Evolutionary conservation across 164 flowering plant species (phyloP).

Genomic region (Buxus sempervirens): DNA sequence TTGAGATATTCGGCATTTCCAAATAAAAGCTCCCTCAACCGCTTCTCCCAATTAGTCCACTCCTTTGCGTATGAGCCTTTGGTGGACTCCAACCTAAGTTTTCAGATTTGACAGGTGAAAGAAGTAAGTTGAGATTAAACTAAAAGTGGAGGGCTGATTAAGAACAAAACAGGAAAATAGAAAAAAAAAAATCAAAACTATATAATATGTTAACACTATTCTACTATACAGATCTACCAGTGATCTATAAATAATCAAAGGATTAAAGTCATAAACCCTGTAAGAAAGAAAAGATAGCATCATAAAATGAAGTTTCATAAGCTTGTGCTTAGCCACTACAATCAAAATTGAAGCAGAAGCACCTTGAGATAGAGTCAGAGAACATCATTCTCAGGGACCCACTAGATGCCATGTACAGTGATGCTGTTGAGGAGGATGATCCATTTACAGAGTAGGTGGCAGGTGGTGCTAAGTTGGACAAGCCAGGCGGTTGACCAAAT

Average conservation of each 20-base stretch:
- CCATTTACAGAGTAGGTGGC: too few relatives aligned
- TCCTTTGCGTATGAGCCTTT: slow-evolving; percentile 80
- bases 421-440: too few relatives aligned
- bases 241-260: background rate
- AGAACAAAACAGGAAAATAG: background rate
- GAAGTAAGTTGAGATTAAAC: background rate
- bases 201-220: background rate
- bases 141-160: background rate
- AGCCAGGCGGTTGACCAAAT: too few relatives aligned
- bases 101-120: background rate
- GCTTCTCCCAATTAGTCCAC: slow-evolving; percentile 89
- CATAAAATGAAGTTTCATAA: too few relatives aligned
- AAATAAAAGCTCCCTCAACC: slow-evolving; percentile 48
- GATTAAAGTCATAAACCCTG: background rate
- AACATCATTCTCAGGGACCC: too few relatives aligned
- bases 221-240: background rate
- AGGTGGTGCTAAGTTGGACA: too few relatives aligned
- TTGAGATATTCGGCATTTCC: slow-evolving; percentile 65
- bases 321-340: too few relatives aligned
- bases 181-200: background rate
- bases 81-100: slow-evolving; percentile 70
- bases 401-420: too few relatives aligned
- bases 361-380: too few relatives aligned
- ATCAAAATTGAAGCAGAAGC: too few relatives aligned
- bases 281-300: too few relatives aligned